phyloP scores from a whole-genome alignment of 2,329 filamentous ascomycete genomes.

The Blumeria hordei region DNA sequence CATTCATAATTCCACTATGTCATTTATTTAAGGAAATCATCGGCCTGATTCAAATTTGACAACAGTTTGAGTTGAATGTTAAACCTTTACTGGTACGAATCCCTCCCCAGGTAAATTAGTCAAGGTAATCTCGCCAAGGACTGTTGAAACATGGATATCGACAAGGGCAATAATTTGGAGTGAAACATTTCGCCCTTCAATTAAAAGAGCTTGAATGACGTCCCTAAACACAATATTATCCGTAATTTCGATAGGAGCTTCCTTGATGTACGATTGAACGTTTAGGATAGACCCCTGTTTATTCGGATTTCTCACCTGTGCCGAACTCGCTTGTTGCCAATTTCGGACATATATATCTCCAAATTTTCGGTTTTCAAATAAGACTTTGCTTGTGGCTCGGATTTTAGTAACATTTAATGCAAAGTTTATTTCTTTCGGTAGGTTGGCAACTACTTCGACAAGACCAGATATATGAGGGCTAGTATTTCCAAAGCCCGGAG shows the following conservation, averaged over 20 bases:
- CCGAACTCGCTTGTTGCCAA: slow-evolving; percentile 72
- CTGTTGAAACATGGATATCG: slow-evolving; percentile 60
- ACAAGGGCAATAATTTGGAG: slow-evolving; percentile 58
- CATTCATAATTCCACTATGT: no score
- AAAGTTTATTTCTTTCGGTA: slow-evolving; percentile 76
- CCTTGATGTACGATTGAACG: slow-evolving; percentile 50
- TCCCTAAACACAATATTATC: slow-evolving; percentile 57
- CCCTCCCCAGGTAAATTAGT: slow-evolving; percentile 70
- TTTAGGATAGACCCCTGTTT: slow-evolving; percentile 37
- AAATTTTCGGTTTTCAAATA: slow-evolving; percentile 53
- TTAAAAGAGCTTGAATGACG: slow-evolving; percentile 58
- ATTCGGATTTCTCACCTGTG: slow-evolving; percentile 31
- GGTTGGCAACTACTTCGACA: slow-evolving; percentile 50
- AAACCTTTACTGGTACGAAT: slow-evolving; percentile 40
- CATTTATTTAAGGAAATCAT: no score
- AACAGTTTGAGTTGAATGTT: neutral
- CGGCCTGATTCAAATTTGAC: no score
- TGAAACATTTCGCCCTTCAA: slow-evolving; percentile 41
- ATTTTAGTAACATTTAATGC: slow-evolving; percentile 55
- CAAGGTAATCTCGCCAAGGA: slow-evolving; percentile 56
- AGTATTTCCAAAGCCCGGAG: slow-evolving; percentile 46
- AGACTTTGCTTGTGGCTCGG: slow-evolving; percentile 55
- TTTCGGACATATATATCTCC: slow-evolving; percentile 55
- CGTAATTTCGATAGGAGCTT: slow-evolving; percentile 64
- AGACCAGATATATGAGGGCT: slow-evolving; percentile 64